These are phyloP conservation scores for Termitomyces sp. DNA, from an alignment of 768 basidiomycete genomes.

Conservation along the genomic window DNA sequence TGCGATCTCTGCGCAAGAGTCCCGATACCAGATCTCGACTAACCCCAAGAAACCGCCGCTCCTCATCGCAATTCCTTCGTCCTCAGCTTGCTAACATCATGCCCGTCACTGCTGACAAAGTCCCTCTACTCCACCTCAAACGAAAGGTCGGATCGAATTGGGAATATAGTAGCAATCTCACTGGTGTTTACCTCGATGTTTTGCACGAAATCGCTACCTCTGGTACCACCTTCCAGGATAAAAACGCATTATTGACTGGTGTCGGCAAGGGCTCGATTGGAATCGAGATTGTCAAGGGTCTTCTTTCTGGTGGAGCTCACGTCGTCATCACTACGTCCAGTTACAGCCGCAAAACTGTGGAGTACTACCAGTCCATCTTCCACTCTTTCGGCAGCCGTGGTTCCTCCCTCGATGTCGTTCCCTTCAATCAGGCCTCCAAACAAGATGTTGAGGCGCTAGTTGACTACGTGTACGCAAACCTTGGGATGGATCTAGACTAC, in stretches of 20 bases:
- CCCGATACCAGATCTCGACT: constrained; percentile 57
- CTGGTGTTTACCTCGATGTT: constrained; percentile 92
- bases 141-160: constrained; percentile 92
- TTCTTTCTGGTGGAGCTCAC: constrained; percentile 93
- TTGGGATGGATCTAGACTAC: constrained; percentile 97
- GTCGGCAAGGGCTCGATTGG: constrained; percentile 98
- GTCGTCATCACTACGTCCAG: constrained; percentile 98
- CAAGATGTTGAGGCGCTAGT: constrained; percentile 98
- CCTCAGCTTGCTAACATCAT: constrained; percentile 78
- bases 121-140: constrained; percentile 94
- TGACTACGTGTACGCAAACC: constrained; percentile 95
- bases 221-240: constrained; percentile 97
- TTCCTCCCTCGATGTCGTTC: constrained; percentile 95
- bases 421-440: constrained; percentile 98
- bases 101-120: constrained; percentile 72
- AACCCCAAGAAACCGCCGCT: constrained; percentile 68
- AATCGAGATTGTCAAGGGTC: constrained; percentile 94
- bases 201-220: constrained; percentile 98
- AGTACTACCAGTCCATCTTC: constrained; percentile 98
- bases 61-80: constrained; percentile 95
- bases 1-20: constrained; percentile 81
- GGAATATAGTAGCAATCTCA: constrained; percentile 98
- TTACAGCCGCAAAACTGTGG: constrained; percentile 91
- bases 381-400: constrained; percentile 93
- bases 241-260: constrained; percentile 96